These are phyloP conservation scores for Cadophora luteo-olivacea DNA, from an alignment of 2,329 filamentous ascomycete genomes.

Conservation along the genomic window DNA sequence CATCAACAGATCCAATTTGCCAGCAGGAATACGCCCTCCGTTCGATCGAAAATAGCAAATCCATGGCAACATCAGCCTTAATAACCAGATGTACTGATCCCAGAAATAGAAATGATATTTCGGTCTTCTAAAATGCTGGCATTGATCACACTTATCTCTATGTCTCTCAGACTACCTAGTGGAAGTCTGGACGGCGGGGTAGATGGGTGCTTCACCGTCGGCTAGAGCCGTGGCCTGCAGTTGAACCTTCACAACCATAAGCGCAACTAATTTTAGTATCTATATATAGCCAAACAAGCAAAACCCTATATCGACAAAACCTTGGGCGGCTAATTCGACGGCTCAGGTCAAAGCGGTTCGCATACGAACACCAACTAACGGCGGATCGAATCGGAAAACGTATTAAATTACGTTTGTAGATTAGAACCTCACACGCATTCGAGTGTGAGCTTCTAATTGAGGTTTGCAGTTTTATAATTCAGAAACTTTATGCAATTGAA, in stretches of 20 bases:
- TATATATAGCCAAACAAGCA: not conserved
- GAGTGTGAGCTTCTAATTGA: not conserved
- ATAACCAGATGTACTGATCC: no score
- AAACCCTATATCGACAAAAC: not conserved
- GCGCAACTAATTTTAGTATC: not conserved
- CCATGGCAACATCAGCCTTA: no score
- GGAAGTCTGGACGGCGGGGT: not conserved
- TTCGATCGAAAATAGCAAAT: no score
- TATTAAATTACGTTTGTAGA: not conserved
- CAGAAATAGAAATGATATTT: no score
- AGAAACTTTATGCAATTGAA: not conserved
- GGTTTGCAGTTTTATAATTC: not conserved
- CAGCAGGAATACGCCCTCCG: no score
- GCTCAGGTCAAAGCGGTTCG: not conserved
- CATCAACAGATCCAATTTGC: no score
- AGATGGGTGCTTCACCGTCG: not conserved
- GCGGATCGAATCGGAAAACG: slow-evolving; percentile 1
- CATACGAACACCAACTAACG: slow-evolving; percentile 1
- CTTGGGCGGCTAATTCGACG: not conserved
- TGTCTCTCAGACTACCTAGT: no score
- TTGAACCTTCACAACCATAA: not conserved
- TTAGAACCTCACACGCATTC: not conserved
- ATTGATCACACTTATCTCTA: no score
- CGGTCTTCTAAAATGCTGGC: no score
- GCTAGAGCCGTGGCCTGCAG: not conserved